A percentile compares a stretch with the other conserved stretches of the same genome.
Evolutionary conservation across 2,329 filamentous ascomycete genomes (phyloP).

Genomic region (Alternaria sp.): DNA sequence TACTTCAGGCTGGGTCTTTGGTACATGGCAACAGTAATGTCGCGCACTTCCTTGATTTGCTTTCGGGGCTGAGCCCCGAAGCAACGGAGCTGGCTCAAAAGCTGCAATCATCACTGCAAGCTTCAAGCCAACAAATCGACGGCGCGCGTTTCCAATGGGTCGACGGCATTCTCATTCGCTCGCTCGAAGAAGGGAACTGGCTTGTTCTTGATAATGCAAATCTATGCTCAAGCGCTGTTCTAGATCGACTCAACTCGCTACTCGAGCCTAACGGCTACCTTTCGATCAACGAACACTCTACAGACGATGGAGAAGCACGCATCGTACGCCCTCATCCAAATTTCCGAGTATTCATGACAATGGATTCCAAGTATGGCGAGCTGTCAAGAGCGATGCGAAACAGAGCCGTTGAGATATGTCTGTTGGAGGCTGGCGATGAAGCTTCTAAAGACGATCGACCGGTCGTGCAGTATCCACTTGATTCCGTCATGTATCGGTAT

Average conservation of each 20-base stretch:
- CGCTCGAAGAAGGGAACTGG: slow-evolving; percentile 86
- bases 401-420: slow-evolving; percentile 85
- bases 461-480: slow-evolving; percentile 39
- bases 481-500: slow-evolving; percentile 49
- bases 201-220: slow-evolving; percentile 97
- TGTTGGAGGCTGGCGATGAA: slow-evolving; percentile 51
- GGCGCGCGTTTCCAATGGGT: slow-evolving; percentile 94
- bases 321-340: slow-evolving; percentile 81
- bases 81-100: slow-evolving; percentile 52
- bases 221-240: slow-evolving; percentile 90
- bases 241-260: slow-evolving; percentile 92
- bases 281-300: slow-evolving; percentile 92
- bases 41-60: slow-evolving; percentile 14
- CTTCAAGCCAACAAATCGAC: slow-evolving; percentile 62
- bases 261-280: slow-evolving; percentile 88
- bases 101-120: slow-evolving; percentile 59
- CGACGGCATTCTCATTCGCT: slow-evolving; percentile 88
- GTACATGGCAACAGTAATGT: slow-evolving; percentile 4
- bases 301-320: slow-evolving; percentile 78
- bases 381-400: slow-evolving; percentile 97
- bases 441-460: neutral
- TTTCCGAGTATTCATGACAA: slow-evolving; percentile 92
- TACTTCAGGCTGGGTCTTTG: slow-evolving; percentile 13
- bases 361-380: slow-evolving; percentile 91
- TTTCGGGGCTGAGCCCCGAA: slow-evolving; percentile 20